phyloP scores from a whole-genome alignment of 2,329 filamentous ascomycete species.

The Kalaharituber pfeilii region DNA sequence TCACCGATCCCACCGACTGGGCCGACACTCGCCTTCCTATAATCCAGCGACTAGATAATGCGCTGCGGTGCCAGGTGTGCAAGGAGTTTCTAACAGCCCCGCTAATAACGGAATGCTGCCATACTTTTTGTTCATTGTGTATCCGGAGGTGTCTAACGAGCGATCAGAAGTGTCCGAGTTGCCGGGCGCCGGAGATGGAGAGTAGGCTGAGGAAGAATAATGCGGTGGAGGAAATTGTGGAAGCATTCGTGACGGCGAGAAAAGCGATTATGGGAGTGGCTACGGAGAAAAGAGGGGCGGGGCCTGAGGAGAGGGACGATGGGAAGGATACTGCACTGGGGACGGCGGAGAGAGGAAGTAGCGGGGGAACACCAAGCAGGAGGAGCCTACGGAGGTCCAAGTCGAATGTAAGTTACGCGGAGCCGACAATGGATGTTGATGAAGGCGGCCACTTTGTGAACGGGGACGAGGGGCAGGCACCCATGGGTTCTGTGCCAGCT shows the following conservation, averaged over 20 bases:
- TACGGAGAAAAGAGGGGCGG: constrained; percentile 4
- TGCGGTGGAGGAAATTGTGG: constrained; percentile 68
- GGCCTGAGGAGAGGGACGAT: neutral
- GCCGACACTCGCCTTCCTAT: constrained; percentile 48
- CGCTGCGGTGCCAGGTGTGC: constrained; percentile 88
- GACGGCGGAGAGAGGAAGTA: constrained; percentile 22
- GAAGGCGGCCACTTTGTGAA: constrained; percentile 28
- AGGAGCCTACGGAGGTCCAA: constrained; percentile 25
- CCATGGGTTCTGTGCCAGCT: neutral
- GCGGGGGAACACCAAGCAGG: constrained; percentile 26
- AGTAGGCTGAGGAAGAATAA: constrained; percentile 70
- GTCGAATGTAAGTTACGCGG: neutral
- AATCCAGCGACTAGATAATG: constrained; percentile 58
- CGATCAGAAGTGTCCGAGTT: constrained; percentile 77
- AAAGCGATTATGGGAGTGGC: constrained; percentile 18
- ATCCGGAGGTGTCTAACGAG: constrained; percentile 70
- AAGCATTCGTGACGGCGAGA: constrained; percentile 42
- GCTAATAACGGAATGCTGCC: constrained; percentile 84
- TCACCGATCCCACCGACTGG: constrained; percentile 77
- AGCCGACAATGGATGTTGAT: constrained; percentile 25
- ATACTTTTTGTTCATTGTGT: constrained; percentile 93
- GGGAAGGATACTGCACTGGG: constrained; percentile 15
- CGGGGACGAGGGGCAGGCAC: constrained; percentile 7
- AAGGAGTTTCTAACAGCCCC: constrained; percentile 94
- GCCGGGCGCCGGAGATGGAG: constrained; percentile 62